Evolutionary conservation across 805 yeast genomes (phyloP), one percentile per base, ranked within the genome.

Genomic region (Maudiozyma bulderi): DNA sequence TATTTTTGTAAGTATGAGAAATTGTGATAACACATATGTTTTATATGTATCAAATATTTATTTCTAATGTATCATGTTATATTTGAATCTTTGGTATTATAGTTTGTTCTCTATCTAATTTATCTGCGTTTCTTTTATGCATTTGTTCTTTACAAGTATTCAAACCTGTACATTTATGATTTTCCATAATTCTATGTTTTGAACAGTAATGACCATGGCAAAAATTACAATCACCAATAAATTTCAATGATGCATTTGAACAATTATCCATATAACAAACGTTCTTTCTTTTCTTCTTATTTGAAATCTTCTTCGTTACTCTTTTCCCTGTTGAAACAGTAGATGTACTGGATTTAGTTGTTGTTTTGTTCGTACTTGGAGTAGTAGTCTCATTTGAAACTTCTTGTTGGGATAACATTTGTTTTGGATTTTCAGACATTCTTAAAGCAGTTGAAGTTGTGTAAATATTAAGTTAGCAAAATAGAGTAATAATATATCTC

Each of bases 161-260:
- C 51, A 88, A 74, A 6, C 93, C 95, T 50, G 75, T 73, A 64
- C 96, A 88, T 51, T 74, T 65, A 68, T 88, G 96, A 65, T 82
- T 88, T 67, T 88, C 96, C 69, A 89, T 73, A 49, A 88, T 72
- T 49, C 96, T 76, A 69, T 88, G 96, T 59, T 84, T 84, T 33
- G 91, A 83, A 67, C 96, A 88, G 66, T 80, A 88, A 60, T 82
- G 84, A 43, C 95, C 95, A 44, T 78, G 78, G 66, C 96, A 88
- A 62, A 82, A 84, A 47, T 81, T 76, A 66, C 96, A 88, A 64
- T 83, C 89, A 44, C 96, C 96, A 42, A 86, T 77, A 45, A 77
- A 75, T 28, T 80, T 71, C 46, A 76, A 66, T 0, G 90, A 86
- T 10, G 78, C 70, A n/a, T 83, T 74, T 20, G 75, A 71, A 68